Evolutionary conservation across 2,329 filamentous ascomycete species (phyloP), one percentile per base, ranked within the genome.

Genomic region (Helotiales sp.): DNA sequence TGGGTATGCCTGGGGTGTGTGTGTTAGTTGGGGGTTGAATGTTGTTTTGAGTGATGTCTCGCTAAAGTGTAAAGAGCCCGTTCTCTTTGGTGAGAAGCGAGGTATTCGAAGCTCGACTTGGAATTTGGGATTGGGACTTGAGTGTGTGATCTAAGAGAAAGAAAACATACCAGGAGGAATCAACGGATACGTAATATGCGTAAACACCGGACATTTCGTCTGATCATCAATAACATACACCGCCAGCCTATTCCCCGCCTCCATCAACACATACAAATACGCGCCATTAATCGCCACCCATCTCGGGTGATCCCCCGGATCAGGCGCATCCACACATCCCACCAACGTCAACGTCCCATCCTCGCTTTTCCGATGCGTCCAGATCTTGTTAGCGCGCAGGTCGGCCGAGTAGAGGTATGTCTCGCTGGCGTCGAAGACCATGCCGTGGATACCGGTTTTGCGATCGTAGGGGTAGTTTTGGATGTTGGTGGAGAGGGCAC

Each of bases 221-320:
- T 82, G 78, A 64, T 89, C 86, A 78, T 96, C 91, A 79, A 97
- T 88, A 71, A 91, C 85, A 79, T 96, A 97, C 74, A 93, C 91
- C 78, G 88, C 93, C 65, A 97, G 81, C 61, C 90, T 84, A 81
- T 97, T 97, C 63, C 93, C 92, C n/a, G 89, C 90, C 80, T 97
- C 93, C 91, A 96, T 96, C 73, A 97, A 84, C 7, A 87, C 92
- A 80, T 96, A 97, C 65, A 97, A 84, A 79, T 93, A 93, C 66
- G 89, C 86, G 22, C 92, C 90, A 78, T 95, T 91, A 77, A 96
- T 90, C 73, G 92, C 92, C 15, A 96, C 91, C 93, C 93, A 97
- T 75, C 93, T 87, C 17, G 93, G 93, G 78, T 96, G 93, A 78
- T 97, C 93, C 68, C 85, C 84, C 2, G 86, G 80, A 54, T 85